Base-by-base conservation (phyloP, 2,329 filamentous ascomycete species). In the Alternaria consortialis region DNA sequence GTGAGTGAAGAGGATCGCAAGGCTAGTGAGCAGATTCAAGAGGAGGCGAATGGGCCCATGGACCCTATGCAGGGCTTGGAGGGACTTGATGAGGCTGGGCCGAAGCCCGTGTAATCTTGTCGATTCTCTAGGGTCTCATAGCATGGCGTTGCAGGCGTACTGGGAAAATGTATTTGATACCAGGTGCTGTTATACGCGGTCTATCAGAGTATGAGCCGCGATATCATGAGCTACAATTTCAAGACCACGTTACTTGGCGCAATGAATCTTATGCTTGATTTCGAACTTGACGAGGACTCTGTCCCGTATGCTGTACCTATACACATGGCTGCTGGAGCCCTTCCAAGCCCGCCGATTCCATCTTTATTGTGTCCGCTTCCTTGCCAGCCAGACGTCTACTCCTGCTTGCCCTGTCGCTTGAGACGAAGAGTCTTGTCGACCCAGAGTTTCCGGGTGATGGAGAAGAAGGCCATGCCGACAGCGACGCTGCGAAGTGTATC, bases 1-100 rank as follows among this genome's bases (percentile, higher is more conserved):
- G 91, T 92, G 55, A 89, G 88, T 64, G 92, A 95, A 65, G 93
- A 95, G 77, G 92, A 95, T 74, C 86, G 86, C 58, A 73, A 87
- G 68, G 88, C 85, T 29, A 82, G 83, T 39, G 88, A 90, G 43
- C 82, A 85, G 68, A 83, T 83, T 51, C 83, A 83, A 66, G 80
- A 79, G 60, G 81, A 79, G 56, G 81, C 82, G 36, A 86, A 86
- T 67, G 84, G 81, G 44, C 85, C 86, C 1, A 87, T 90, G 70
- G 93, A 98, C 81, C 93, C 94, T 4, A 99, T 99, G 95, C 93
- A 97, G 80, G 94, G 94, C 34, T 82, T 99, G 7, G 94, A 98
- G 78, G 92, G 91, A 15, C 83, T 98, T 56, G 96, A 98, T 80
- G 92, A 98, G 71, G 96, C 94, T 56, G 96, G 96, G 8, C 95